A percentile compares a stretch with the other conserved stretches of the same genome.
Evolutionary conservation across 768 basidiomycete genomes (phyloP).

Genomic region (Termitomyces titanicus): DNA sequence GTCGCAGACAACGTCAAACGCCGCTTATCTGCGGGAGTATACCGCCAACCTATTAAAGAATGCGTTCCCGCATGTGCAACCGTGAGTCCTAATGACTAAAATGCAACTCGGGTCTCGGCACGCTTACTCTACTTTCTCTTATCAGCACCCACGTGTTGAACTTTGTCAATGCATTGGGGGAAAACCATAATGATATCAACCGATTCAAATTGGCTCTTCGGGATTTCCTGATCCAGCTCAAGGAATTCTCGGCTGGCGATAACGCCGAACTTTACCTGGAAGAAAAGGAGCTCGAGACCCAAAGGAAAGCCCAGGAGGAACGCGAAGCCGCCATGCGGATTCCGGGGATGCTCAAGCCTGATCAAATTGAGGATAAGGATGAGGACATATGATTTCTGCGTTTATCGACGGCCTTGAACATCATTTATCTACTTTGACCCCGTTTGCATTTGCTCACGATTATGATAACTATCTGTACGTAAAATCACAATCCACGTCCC

Average conservation of each 20-base stretch:
- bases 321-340: conserved; percentile 88
- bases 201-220: conserved; percentile 93
- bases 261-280: conserved; percentile 91
- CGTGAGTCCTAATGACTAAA: conserved; percentile 42
- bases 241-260: conserved; percentile 90
- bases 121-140: conserved; percentile 3
- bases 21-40: conserved; percentile 79
- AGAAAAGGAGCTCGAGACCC: conserved; percentile 87
- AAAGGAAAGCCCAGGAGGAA: conserved; percentile 77
- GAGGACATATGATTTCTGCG: conserved; percentile 62
- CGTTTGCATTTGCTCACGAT: conserved; percentile 27
- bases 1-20: conserved; percentile 68
- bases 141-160: conserved; percentile 64
- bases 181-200: conserved; percentile 75
- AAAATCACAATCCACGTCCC: conserved; percentile 24
- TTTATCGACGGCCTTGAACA: neutral
- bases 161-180: conserved; percentile 66
- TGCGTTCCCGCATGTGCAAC: conserved; percentile 91
- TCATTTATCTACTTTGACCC: conserved; percentile 27
- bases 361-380: conserved; percentile 91
- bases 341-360: conserved; percentile 97
- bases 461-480: conserved; percentile 20
- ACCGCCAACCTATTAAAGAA: conserved; percentile 80
- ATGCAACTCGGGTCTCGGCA: conserved; percentile 1
- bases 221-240: conserved; percentile 97